phyloP scores from a whole-genome alignment of 345 rosid genomes.

The Eucalyptus pumila region DNA sequence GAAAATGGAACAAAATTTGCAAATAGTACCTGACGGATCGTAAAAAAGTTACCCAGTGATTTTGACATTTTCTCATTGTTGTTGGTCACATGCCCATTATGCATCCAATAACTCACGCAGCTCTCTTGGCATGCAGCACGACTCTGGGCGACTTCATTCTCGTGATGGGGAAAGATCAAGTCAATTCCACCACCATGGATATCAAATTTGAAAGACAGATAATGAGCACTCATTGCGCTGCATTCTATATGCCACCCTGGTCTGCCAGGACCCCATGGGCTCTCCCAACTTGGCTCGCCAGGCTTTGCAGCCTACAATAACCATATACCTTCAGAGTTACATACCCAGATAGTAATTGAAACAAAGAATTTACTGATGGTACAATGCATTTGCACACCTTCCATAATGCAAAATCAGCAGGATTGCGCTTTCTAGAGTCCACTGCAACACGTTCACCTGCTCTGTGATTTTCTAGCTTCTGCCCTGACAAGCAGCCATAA shows the following conservation, averaged over 20 bases:
- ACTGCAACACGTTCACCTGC: constrained; percentile 86
- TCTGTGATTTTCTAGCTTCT: constrained; percentile 53
- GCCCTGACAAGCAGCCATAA: constrained; percentile 72
- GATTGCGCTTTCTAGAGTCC: constrained; percentile 73
- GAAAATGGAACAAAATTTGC: background rate
- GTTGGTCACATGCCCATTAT: background rate
- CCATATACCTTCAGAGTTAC: background rate
- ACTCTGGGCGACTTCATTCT: background rate
- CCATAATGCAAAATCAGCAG: constrained; percentile 91
- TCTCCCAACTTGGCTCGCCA: constrained; percentile 83
- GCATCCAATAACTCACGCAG: background rate
- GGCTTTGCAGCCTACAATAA: constrained; percentile 75
- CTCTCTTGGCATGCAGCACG: background rate
- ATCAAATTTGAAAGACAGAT: background rate
- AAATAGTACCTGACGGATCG: background rate
- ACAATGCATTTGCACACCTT: constrained; percentile 34
- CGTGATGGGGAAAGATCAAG: background rate
- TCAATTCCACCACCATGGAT: background rate
- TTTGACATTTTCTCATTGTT: background rate
- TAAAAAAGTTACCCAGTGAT: background rate
- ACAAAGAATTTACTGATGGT: background rate
- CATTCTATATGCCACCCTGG: constrained; percentile 96
- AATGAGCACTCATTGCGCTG: background rate
- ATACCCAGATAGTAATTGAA: background rate
- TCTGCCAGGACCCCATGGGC: constrained; percentile 91